Percentiles rank a stretch among this genome's conserved stretches.
Conservation (phyloP, 2,329 filamentous ascomycete species). For the Aspergillus sclerotialis region DNA sequence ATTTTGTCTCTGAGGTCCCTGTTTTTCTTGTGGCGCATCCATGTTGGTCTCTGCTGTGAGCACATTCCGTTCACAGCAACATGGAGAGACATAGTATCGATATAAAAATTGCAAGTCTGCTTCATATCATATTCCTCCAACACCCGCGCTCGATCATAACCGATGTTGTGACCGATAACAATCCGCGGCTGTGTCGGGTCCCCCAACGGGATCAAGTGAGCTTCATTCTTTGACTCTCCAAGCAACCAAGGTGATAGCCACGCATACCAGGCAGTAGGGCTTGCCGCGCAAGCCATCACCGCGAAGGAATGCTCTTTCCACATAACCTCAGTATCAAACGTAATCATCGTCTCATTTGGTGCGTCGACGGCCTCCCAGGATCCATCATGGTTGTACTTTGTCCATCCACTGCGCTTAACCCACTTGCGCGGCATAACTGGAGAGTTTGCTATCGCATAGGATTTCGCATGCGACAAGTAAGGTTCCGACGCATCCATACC, state of each 20-base stretch:
- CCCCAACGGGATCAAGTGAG: slow-evolving; percentile 81
- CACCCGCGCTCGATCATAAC: slow-evolving; percentile 84
- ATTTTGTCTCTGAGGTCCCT: slow-evolving; percentile 76
- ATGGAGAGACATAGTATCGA: slow-evolving; percentile 97
- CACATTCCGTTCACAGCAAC: slow-evolving; percentile 99
- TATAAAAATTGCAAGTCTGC: slow-evolving; percentile 76
- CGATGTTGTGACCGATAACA: slow-evolving; percentile 89
- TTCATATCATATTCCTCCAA: slow-evolving; percentile 80
- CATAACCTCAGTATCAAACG: slow-evolving; percentile 95
- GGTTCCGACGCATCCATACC: slow-evolving; percentile 83
- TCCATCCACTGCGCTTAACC: slow-evolving; percentile 80
- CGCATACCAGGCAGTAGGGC: slow-evolving; percentile 87
- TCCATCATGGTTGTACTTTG: slow-evolving; percentile 76
- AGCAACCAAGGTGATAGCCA: slow-evolving; percentile 96
- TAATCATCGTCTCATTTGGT: slow-evolving; percentile 74
- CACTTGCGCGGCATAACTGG: slow-evolving; percentile 63
- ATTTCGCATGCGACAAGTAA: slow-evolving; percentile 66
- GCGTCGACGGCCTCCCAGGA: slow-evolving; percentile 63
- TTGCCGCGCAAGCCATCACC: slow-evolving; percentile 92
- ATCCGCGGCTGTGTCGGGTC: slow-evolving; percentile 66
- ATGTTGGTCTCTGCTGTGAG: slow-evolving; percentile 87
- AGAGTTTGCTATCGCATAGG: slow-evolving; percentile 58
- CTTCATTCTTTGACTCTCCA: slow-evolving; percentile 67
- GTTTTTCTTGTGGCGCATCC: slow-evolving; percentile 95
- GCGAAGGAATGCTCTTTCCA: slow-evolving; percentile 89